phyloP scores from a whole-genome alignment of 306 rosid species.

The Corylus avellana region DNA sequence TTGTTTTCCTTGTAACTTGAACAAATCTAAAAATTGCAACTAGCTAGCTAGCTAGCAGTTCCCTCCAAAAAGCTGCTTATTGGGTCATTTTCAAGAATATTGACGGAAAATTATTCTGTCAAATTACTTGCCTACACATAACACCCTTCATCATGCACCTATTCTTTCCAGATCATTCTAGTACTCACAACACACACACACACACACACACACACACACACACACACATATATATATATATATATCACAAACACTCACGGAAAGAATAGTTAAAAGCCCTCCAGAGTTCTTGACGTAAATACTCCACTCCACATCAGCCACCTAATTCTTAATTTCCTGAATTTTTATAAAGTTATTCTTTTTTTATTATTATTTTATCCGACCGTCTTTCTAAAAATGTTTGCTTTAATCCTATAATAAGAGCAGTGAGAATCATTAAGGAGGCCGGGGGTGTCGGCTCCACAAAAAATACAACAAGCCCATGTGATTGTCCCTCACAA shows the following conservation, averaged over 20 bases:
- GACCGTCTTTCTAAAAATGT: conserved; percentile 27
- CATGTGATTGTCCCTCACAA: conserved; percentile 53
- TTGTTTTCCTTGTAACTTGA: not conserved
- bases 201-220: too few relatives aligned
- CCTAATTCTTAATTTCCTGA: not conserved
- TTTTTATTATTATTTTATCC: not conserved
- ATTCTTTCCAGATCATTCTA: too few relatives aligned
- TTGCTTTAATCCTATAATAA: conserved; percentile 27
- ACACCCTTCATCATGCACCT: too few relatives aligned
- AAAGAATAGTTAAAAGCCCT: conserved; percentile 20
- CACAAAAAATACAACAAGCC: conserved; percentile 37
- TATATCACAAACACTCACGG: not conserved
- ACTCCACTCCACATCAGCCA: not conserved
- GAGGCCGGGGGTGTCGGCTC: conserved; percentile 30
- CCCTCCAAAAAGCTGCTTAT: not conserved
- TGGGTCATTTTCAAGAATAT: too few relatives aligned
- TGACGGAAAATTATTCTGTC: too few relatives aligned
- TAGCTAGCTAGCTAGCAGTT: not conserved
- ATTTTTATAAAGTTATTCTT: conserved; percentile 29
- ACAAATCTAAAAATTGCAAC: not conserved
- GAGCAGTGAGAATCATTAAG: conserved; percentile 24
- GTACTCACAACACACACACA: too few relatives aligned
- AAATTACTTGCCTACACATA: too few relatives aligned
- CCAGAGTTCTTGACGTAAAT: conserved; percentile 15
- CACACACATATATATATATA: too few relatives aligned